Conservation (phyloP, 306 rosid genomes). For the Hippophae tibetana region DNA sequence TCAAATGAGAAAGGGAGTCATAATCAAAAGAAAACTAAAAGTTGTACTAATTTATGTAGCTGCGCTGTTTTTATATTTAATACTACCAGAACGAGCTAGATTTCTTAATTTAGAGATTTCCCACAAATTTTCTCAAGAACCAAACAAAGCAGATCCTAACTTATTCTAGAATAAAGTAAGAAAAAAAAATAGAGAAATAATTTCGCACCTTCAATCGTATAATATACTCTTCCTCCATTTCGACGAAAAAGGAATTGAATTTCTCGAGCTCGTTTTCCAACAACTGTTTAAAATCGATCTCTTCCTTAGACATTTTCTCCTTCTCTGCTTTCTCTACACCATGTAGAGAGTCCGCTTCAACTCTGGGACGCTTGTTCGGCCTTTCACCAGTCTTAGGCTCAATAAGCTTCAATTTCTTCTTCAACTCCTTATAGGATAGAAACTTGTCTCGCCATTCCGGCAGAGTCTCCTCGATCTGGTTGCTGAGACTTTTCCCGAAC, state of each 20-base stretch:
- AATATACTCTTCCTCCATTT: slow-evolving; percentile 92
- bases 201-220: slow-evolving; percentile 68
- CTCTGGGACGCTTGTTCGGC: slow-evolving; percentile 45
- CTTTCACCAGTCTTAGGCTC: slow-evolving; percentile 40
- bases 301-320: slow-evolving; percentile 49
- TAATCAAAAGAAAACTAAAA: neutral
- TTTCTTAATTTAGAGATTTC: neutral
- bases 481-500: slow-evolving; percentile 84
- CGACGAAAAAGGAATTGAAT: slow-evolving; percentile 83
- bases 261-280: slow-evolving; percentile 87
- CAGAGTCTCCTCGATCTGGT: slow-evolving; percentile 78
- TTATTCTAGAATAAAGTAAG: neutral
- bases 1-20: neutral
- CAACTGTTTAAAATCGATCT: slow-evolving; percentile 49
- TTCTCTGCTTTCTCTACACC: slow-evolving; percentile 1
- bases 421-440: slow-evolving; percentile 83
- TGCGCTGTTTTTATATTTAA: neutral
- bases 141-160: slow-evolving; percentile 19
- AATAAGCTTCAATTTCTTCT: slow-evolving; percentile 71
- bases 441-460: slow-evolving; percentile 98
- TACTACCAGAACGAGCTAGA: neutral
- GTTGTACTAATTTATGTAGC: neutral
- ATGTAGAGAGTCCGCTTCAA: slow-evolving; percentile 20
- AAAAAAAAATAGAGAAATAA: neutral
- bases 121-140: slow-evolving; percentile 7